These are phyloP conservation scores for Aspergillus nomiae DNA, from an alignment of 2,329 filamentous ascomycete species.

Conservation along the genomic window DNA sequence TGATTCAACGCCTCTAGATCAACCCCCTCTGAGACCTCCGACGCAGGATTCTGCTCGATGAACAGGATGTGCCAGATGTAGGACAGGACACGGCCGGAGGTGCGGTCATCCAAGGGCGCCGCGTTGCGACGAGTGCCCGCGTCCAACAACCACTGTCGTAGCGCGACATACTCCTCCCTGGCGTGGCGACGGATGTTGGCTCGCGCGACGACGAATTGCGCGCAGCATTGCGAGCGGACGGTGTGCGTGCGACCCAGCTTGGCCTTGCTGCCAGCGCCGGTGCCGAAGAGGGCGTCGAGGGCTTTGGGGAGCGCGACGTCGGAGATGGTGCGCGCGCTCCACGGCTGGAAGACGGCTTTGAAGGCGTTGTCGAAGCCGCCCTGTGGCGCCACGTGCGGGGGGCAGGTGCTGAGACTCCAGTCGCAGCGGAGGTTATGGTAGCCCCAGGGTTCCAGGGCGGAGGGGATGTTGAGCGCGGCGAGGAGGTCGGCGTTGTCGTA, in stretches of 20 bases:
- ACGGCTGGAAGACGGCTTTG: constrained; percentile 44
- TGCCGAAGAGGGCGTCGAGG: constrained; percentile 38
- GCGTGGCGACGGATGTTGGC: constrained; percentile 53
- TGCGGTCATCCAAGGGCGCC: constrained; percentile 45
- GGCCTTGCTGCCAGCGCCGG: constrained; percentile 19
- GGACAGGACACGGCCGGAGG: constrained; percentile 50
- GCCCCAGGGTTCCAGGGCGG: constrained; percentile 41
- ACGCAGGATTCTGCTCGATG: constrained; percentile 23
- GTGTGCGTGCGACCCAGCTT: constrained; percentile 34
- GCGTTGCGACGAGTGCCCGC: constrained; percentile 25
- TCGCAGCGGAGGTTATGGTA: constrained; percentile 56
- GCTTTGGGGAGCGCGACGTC: constrained; percentile 41
- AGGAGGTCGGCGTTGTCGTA: constrained; percentile 51
- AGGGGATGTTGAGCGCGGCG: constrained; percentile 38
- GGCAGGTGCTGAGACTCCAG: constrained; percentile 51
- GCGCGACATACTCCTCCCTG: constrained; percentile 53
- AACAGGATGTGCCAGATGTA: constrained; percentile 56
- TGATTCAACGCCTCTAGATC: constrained; percentile 42
- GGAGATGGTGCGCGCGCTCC: constrained; percentile 45
- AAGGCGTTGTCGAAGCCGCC: constrained; percentile 44
- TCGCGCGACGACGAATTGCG: constrained; percentile 57
- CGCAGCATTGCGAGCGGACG: constrained; percentile 55
- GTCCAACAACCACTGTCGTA: constrained; percentile 58
- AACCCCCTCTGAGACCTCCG: constrained; percentile 20
- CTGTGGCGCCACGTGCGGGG: constrained; percentile 37